Percentiles rank a stretch among this genome's conserved stretches.
These are phyloP conservation scores for Rubia peregrina DNA, from an alignment of 305 asterid genomes.

Conservation along the genomic window DNA sequence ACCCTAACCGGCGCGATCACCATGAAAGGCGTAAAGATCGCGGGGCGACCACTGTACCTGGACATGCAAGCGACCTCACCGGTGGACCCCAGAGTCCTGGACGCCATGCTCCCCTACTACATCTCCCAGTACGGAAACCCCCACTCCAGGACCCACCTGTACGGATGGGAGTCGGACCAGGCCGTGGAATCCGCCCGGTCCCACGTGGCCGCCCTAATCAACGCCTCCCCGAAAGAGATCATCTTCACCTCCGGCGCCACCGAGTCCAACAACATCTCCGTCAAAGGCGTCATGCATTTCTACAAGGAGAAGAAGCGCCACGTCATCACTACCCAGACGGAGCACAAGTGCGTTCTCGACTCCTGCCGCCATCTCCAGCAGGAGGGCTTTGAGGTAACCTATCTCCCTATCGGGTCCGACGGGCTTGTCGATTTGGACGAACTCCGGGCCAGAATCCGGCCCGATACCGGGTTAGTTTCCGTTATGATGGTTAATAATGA, in stretches of 20 bases:
- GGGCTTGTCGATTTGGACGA: slow-evolving; percentile 62
- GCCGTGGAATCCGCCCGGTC: slow-evolving; percentile 71
- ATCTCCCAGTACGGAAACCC: slow-evolving; percentile 85
- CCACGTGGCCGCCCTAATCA: slow-evolving; percentile 54
- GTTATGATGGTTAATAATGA: slow-evolving; percentile 97
- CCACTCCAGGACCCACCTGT: slow-evolving; percentile 87
- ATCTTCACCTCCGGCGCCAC: slow-evolving; percentile 97
- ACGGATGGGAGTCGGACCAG: slow-evolving; percentile 95
- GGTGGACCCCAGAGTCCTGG: slow-evolving; percentile 86
- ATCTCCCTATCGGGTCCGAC: slow-evolving; percentile 66
- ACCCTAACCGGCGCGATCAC: slow-evolving; percentile 31
- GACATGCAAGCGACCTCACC: slow-evolving; percentile 98
- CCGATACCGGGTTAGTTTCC: slow-evolving; percentile 79
- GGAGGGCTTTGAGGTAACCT: slow-evolving; percentile 81
- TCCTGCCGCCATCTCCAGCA: slow-evolving; percentile 89
- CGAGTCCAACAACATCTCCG: slow-evolving; percentile 77
- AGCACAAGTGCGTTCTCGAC: slow-evolving; percentile 91
- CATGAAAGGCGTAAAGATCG: slow-evolving; percentile 81
- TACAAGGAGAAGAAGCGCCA: slow-evolving; percentile 80
- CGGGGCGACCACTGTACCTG: slow-evolving; percentile 88
- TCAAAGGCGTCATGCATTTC: slow-evolving; percentile 85
- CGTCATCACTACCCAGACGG: slow-evolving; percentile 92
- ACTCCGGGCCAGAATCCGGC: slow-evolving; percentile 60
- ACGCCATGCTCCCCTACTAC: slow-evolving; percentile 80
- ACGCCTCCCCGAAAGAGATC: slow-evolving; percentile 84